Percentiles rank a stretch among this genome's conserved stretches.
phyloP scores from a whole-genome alignment of 306 rosid genomes.

The Cucumis cinereus region DNA sequence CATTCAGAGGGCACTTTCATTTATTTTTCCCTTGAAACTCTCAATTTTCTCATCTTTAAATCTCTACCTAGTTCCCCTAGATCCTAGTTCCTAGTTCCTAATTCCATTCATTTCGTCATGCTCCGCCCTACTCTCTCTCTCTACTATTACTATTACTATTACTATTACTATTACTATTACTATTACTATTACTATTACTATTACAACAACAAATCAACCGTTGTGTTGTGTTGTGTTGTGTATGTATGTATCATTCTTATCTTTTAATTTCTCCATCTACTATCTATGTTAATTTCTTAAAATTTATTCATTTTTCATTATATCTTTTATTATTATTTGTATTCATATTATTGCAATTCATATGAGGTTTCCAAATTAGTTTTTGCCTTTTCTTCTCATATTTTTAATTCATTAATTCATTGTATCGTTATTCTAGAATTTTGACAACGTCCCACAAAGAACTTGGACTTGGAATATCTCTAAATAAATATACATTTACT shows the following conservation, averaged over 20 bases:
- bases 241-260: too few relatives aligned
- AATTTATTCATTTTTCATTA: background rate
- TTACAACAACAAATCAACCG: too few relatives aligned
- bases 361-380: background rate
- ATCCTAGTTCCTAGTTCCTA: too few relatives aligned
- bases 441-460: background rate
- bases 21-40: constrained; percentile 60
- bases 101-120: too few relatives aligned
- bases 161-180: too few relatives aligned
- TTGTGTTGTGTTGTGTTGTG: too few relatives aligned
- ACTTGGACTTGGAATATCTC: background rate
- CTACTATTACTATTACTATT: too few relatives aligned
- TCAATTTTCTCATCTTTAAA: constrained; percentile 64
- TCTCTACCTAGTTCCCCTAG: too few relatives aligned
- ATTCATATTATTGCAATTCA: background rate
- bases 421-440: background rate
- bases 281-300: background rate
- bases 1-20: constrained; percentile 58
- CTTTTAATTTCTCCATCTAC: background rate
- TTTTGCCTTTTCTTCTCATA: background rate
- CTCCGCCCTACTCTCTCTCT: too few relatives aligned
- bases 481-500: too few relatives aligned
- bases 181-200: too few relatives aligned
- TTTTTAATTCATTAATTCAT: too few relatives aligned
- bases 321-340: background rate